Conservation (phyloP, 2,329 filamentous ascomycete species). For the Beauveria pseudobassiana region DNA sequence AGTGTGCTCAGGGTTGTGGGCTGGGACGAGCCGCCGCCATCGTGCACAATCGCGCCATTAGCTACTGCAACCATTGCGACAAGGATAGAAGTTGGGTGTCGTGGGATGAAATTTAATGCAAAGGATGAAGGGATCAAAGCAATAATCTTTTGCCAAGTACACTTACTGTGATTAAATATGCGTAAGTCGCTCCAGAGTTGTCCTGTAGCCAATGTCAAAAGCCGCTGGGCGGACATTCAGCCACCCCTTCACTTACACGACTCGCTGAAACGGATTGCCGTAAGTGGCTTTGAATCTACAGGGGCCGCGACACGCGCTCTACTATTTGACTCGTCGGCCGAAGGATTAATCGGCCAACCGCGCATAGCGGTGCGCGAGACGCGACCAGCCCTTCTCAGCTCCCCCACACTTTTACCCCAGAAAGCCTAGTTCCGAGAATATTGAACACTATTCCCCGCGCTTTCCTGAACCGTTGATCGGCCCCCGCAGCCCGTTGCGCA, state of each 20-base stretch:
- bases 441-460: not conserved
- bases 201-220: not conserved
- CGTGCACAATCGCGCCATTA: not conserved
- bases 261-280: not conserved
- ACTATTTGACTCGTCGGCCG: no score
- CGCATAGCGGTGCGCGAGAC: not conserved
- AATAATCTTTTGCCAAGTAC: not conserved
- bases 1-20: slow-evolving; percentile 22
- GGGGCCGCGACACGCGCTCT: not conserved
- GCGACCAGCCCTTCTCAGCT: not conserved
- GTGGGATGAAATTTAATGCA: not conserved
- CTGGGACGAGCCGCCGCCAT: not conserved
- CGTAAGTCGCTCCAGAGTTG: not conserved
- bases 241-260: not conserved
- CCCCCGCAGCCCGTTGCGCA: not conserved
- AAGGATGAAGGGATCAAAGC: not conserved
- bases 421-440: not conserved
- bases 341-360: not conserved
- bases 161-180: not conserved
- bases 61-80: not conserved
- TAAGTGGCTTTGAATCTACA: not conserved
- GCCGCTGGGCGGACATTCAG: not conserved
- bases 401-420: not conserved
- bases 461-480: not conserved
- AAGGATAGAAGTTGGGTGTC: not conserved